Conservation (phyloP, 345 rosid species). For the Melaleuca alternifolia region DNA sequence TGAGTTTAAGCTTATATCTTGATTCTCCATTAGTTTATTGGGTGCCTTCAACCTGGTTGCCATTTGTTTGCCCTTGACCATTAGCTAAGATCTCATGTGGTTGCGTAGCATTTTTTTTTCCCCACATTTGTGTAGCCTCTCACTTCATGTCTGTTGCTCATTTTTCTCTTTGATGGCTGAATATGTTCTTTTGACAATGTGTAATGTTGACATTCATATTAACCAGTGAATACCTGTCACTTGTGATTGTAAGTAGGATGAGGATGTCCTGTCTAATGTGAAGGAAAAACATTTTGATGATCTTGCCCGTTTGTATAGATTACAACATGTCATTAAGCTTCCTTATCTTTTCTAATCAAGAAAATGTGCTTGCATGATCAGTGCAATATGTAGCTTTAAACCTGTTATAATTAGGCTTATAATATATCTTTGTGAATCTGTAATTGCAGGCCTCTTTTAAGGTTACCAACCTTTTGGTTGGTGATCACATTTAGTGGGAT, state of each 20-base stretch:
- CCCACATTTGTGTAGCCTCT: neutral
- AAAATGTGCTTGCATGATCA: neutral
- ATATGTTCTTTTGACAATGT: neutral
- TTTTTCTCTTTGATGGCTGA: neutral
- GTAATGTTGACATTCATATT: neutral
- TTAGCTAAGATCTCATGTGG: neutral
- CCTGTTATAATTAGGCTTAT: neutral
- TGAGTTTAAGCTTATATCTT: neutral
- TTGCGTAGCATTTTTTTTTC: neutral
- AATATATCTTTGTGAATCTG: neutral
- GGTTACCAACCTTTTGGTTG: slow-evolving; percentile 77
- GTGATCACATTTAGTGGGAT: slow-evolving; percentile 88
- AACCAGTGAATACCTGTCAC: neutral
- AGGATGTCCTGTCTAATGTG: neutral
- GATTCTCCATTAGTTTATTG: neutral
- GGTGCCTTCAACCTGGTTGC: neutral
- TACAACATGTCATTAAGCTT: neutral
- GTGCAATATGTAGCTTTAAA: neutral
- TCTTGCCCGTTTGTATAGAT: neutral
- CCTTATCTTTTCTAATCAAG: neutral
- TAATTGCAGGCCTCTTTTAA: slow-evolving; percentile 64
- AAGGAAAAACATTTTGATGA: neutral
- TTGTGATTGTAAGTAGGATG: neutral
- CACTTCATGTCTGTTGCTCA: neutral
- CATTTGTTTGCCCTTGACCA: neutral